Base-by-base conservation (phyloP, 805 yeast species). In the Candida boleticola region DNA sequence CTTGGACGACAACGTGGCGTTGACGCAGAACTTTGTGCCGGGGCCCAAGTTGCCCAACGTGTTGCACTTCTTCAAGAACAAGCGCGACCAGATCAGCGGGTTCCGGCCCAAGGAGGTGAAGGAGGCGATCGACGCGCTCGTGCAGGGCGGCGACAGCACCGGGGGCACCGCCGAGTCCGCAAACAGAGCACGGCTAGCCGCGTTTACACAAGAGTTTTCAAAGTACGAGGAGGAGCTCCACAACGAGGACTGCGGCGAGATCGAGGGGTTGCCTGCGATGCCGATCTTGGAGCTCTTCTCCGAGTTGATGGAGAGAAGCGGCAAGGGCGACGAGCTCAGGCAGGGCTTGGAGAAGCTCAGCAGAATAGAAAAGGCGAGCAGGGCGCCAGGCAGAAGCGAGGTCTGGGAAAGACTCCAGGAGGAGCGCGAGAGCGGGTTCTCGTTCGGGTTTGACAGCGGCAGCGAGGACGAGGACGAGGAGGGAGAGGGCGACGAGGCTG, bases 11-110 rank as follows among this genome's bases (percentile, higher is more conserved):
- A 71, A 82, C n/a, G 81, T 89, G 16, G 97, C 97, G 0, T 63
- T 89, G 53, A 89, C 97, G 0, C 95, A 88, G 49, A 89, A 89
- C 60, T 89, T 90, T 61, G 90, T 88, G 9, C 95, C 96, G 0
- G 57, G 58, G 31, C 73, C 78, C 33, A 79, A 80, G 45, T 60
- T 89, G 29, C 68, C 75, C n/a, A 66, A 72, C 29, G 93, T 80
- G 3, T 64, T 87, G 43, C 63, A 75, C 48, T 89, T 89, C 53
- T 74, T 89, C 55, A 77, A 80, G 53, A 71, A 77, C 50, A 86
- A 82, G 53, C 67, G 72, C 5, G 76, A 76, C 27, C 97, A 89
- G 60, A 72, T 89, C 13, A 82, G 90, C 36, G 97, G 97, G 3
- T 89, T 89, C 56, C 79, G 79, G 44, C 75, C 82, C 11, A 69